Evolutionary conservation across 2,329 filamentous ascomycete species (phyloP).

Genomic region (Alternaria triticina): DNA sequence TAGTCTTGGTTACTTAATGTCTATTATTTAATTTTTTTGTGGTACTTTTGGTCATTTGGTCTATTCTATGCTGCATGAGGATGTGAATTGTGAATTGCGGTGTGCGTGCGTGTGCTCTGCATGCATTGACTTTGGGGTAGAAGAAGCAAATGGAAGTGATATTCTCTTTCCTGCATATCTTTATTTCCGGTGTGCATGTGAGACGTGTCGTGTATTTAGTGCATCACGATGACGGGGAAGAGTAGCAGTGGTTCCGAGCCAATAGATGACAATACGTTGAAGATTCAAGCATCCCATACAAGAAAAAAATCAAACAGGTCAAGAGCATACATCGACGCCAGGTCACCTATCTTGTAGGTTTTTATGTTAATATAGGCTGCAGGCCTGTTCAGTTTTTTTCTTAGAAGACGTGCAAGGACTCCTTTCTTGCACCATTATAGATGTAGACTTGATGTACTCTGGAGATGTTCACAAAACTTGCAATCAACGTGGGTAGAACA

Average conservation of each 20-base stretch:
- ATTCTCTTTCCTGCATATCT: not conserved
- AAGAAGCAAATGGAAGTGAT: not conserved
- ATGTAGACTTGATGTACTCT: not conserved
- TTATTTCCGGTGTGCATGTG: not conserved
- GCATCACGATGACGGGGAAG: not conserved
- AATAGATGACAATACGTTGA: not conserved
- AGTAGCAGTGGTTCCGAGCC: not conserved
- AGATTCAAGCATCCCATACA: not conserved
- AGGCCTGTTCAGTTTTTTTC: not conserved
- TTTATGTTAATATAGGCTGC: not conserved
- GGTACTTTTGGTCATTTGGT: not conserved
- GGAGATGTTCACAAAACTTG: not conserved
- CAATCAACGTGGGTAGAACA: not conserved
- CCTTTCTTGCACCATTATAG: not conserved
- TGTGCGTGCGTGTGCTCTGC: not conserved
- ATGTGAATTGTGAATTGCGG: not conserved
- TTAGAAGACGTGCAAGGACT: not conserved
- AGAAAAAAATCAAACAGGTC: not conserved
- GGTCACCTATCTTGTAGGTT: not conserved
- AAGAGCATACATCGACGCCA: not conserved
- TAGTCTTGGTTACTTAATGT: conserved; percentile 2
- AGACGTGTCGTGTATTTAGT: not conserved
- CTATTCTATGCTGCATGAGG: not conserved
- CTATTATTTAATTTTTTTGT: not conserved
- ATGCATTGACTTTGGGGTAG: not conserved